phyloP scores from a whole-genome alignment of 2,329 filamentous ascomycete genomes.

The Lachnellula willkommii region DNA sequence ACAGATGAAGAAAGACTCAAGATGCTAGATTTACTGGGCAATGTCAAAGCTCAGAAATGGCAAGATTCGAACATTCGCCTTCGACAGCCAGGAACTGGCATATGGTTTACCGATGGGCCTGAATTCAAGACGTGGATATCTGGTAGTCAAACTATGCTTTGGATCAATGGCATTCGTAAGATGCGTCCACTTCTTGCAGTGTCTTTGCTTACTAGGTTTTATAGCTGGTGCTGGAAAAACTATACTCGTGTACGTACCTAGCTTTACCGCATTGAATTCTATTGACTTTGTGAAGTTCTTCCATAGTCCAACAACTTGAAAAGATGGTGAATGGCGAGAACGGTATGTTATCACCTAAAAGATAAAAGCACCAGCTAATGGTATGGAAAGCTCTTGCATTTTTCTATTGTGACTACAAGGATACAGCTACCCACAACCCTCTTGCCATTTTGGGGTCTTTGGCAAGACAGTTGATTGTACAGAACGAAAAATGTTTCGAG shows the following conservation, averaged over 20 bases:
- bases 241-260: no score
- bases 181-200: no score
- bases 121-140: slow-evolving; percentile 13
- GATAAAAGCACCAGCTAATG: no score
- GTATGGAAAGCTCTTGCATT: slow-evolving; percentile 22
- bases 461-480: slow-evolving; percentile 23
- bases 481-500: slow-evolving; percentile 21
- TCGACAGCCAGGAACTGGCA: slow-evolving; percentile 16
- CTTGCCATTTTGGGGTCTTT: slow-evolving; percentile 25
- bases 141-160: slow-evolving; percentile 9
- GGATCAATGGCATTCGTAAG: slow-evolving; percentile 22
- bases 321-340: no score
- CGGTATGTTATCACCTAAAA: no score
- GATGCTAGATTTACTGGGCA: slow-evolving; percentile 8
- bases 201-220: no score
- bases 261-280: no score
- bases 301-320: slow-evolving; percentile 6
- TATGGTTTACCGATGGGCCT: slow-evolving; percentile 18
- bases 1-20: slow-evolving; percentile 1
- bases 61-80: slow-evolving; percentile 10
- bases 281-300: neutral
- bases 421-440: slow-evolving; percentile 12
- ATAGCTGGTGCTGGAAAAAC: no score
- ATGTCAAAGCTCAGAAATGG: slow-evolving; percentile 6
- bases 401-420: slow-evolving; percentile 32